phyloP scores from a whole-genome alignment of 2,329 filamentous ascomycete species.

The Ceratocystiopsis sp. region DNA sequence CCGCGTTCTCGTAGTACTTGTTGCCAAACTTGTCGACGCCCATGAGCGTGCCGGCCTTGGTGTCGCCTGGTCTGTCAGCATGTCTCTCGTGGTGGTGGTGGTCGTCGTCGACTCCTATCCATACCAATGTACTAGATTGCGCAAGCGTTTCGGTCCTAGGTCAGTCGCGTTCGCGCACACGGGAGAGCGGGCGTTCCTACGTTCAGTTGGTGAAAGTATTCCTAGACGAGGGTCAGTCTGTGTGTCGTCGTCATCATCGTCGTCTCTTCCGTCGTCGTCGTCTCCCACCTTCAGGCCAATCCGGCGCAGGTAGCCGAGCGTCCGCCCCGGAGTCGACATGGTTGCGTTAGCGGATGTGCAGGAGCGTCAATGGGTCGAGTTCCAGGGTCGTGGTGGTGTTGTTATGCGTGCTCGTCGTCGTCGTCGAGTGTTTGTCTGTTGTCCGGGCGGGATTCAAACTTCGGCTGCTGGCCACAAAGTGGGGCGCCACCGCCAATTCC shows the following conservation, averaged over 20 bases:
- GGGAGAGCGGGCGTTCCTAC: too few relatives aligned
- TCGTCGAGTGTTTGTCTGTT: neutral
- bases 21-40: conserved; percentile 84
- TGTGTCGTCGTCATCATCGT: neutral
- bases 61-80: conserved; percentile 53
- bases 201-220: conserved; percentile 84
- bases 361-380: conserved; percentile 1
- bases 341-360: conserved; percentile 17
- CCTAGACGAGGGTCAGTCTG: conserved; percentile 39
- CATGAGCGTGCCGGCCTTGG: conserved; percentile 78
- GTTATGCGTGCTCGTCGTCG: neutral
- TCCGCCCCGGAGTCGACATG: conserved; percentile 88
- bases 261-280: neutral
- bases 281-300: conserved; percentile 64
- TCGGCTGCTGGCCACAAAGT: neutral
- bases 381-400: neutral
- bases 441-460: neutral
- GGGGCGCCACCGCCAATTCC: neutral
- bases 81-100: conserved; percentile 33
- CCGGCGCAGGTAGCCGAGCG: conserved; percentile 70
- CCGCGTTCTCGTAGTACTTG: conserved; percentile 91
- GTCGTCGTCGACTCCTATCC: conserved; percentile 19
- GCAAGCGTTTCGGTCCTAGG: conserved; percentile 7
- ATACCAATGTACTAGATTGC: conserved; percentile 37
- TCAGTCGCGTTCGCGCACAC: too few relatives aligned